Evolutionary conservation across 73 alveolate species (phyloP).

Genomic region (Stentor coeruleus): DNA sequence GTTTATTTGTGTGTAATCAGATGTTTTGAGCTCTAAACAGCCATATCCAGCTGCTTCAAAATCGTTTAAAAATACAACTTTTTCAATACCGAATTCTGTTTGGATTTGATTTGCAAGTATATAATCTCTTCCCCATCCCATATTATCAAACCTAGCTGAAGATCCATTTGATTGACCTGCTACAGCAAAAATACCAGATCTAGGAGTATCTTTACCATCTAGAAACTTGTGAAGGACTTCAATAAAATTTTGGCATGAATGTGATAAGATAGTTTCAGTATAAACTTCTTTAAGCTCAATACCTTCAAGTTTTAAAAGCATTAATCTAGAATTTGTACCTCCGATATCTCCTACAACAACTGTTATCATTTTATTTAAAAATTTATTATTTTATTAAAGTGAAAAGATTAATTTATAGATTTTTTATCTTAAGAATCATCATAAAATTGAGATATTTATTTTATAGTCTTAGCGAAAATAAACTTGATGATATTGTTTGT

Average conservation of each 20-base stretch:
- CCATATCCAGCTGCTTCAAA: conserved; percentile 25
- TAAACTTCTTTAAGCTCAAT: background rate
- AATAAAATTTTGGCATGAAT: background rate
- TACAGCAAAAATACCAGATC: background rate
- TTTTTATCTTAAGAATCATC: too few relatives aligned
- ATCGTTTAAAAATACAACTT: conserved; percentile 13
- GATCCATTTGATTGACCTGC: background rate
- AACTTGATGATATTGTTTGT: too few relatives aligned
- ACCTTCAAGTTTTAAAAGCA: background rate
- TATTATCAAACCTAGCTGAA: background rate
- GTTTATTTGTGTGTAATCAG: background rate
- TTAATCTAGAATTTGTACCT: conserved; percentile 1
- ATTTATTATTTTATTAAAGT: too few relatives aligned
- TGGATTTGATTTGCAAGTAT: background rate
- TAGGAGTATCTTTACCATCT: background rate
- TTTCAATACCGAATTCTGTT: background rate
- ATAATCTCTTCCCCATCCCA: background rate
- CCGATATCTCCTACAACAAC: conserved; percentile 17
- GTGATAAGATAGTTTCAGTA: background rate
- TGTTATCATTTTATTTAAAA: too few relatives aligned
- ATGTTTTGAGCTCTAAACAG: background rate
- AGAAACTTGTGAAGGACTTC: background rate
- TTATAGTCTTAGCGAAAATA: too few relatives aligned
- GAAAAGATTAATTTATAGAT: too few relatives aligned
- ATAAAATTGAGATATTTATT: too few relatives aligned